A percentile compares a stretch with the other conserved stretches of the same genome.
phyloP scores from a whole-genome alignment of 164 flowering plant species.

The Stephania cephalantha region DNA sequence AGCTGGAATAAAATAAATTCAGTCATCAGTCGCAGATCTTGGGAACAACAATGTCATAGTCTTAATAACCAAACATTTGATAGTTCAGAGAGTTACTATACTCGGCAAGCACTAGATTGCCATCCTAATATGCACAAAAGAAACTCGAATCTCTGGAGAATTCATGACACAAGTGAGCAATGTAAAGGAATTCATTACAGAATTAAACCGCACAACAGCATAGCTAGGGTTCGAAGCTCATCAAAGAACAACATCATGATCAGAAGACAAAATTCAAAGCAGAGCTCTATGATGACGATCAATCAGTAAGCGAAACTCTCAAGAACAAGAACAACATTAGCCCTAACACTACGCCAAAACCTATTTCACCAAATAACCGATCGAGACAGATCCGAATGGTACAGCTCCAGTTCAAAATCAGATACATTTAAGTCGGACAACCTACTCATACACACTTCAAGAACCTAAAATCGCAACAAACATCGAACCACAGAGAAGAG shows the following conservation, averaged over 20 bases:
- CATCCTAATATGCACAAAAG: not conserved
- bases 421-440: not conserved
- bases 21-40: not conserved
- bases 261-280: not conserved
- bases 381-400: not conserved
- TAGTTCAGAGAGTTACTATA: conserved; percentile 1
- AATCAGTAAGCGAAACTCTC: not conserved
- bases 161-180: not conserved
- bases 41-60: not conserved
- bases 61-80: not conserved
- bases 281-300: conserved; percentile 2
- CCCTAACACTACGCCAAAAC: not conserved
- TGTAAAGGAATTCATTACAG: not conserved
- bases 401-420: not conserved
- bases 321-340: not conserved
- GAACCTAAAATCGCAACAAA: not conserved
- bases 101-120: not conserved
- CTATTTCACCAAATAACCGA: not conserved
- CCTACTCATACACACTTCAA: not conserved
- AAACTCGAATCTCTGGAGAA: not conserved
- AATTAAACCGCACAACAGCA: not conserved
- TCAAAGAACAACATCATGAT: not conserved
- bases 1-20: not conserved
- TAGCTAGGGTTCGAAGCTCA: not conserved
- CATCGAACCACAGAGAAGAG: not conserved